A percentile compares a stretch with the other conserved stretches of the same genome.
phyloP scores from a whole-genome alignment of 2,329 filamentous ascomycete species.

The Diaporthe longicolla region DNA sequence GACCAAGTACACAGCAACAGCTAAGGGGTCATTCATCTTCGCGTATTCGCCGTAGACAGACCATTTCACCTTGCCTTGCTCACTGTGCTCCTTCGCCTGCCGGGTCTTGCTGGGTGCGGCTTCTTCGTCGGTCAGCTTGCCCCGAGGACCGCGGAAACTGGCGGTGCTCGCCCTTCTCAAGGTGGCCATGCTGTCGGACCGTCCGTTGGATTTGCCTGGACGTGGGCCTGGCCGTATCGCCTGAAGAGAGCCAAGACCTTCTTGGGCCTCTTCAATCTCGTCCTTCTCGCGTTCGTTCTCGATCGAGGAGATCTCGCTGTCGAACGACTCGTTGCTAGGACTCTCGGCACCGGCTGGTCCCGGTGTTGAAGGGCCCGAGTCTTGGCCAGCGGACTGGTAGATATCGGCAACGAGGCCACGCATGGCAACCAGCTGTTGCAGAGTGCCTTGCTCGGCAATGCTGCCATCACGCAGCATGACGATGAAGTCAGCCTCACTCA shows the following conservation, averaged over 20 bases:
- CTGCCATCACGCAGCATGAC: constrained; percentile 85
- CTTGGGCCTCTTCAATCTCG: constrained; percentile 82
- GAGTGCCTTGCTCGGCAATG: constrained; percentile 90
- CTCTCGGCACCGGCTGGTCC: constrained; percentile 47
- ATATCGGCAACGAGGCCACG: constrained; percentile 91
- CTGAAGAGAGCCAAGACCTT: constrained; percentile 77
- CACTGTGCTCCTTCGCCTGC: constrained; percentile 87
- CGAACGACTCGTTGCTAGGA: constrained; percentile 58
- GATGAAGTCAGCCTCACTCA: constrained; percentile 91
- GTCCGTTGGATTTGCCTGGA: constrained; percentile 62
- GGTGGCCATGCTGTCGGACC: constrained; percentile 81
- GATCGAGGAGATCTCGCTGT: constrained; percentile 71
- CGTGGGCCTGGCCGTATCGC: constrained; percentile 42
- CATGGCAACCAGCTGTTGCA: constrained; percentile 91
- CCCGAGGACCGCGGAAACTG: constrained; percentile 88
- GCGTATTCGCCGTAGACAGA: constrained; percentile 93
- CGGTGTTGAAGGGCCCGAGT: constrained; percentile 51
- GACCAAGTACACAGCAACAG: constrained; percentile 84
- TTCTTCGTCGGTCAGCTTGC: constrained; percentile 89
- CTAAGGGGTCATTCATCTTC: constrained; percentile 90
- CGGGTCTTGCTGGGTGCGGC: constrained; percentile 81
- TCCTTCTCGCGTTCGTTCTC: constrained; percentile 72
- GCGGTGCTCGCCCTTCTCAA: constrained; percentile 91
- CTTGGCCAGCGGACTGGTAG: constrained; percentile 80
- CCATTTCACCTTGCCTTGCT: constrained; percentile 99